Percentiles rank a stretch among this genome's conserved stretches.
These are phyloP conservation scores for Geum urbanum DNA, from an alignment of 306 rosid species.

Conservation along the genomic window DNA sequence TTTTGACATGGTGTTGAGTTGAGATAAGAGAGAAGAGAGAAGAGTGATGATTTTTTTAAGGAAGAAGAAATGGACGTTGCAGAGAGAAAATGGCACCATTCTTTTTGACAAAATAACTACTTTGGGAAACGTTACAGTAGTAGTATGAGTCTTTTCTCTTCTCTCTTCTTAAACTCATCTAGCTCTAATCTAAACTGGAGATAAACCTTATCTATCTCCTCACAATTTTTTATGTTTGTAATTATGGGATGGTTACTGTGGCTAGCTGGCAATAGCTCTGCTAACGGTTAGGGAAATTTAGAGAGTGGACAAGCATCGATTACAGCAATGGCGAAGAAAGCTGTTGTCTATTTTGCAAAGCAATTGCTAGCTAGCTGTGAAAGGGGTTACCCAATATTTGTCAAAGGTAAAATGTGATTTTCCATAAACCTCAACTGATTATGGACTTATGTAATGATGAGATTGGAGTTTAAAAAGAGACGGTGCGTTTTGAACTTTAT, in stretches of 20 bases:
- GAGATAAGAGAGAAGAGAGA: background rate
- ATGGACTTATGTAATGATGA: background rate
- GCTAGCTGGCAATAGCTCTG: background rate
- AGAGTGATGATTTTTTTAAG: background rate
- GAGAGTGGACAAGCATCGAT: background rate
- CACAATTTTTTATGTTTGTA: background rate
- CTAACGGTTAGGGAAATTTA: background rate
- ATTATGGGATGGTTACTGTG: constrained; percentile 9
- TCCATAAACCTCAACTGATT: constrained; percentile 3
- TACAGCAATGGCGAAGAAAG: background rate
- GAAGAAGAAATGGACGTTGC: constrained; percentile 9
- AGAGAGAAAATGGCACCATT: constrained; percentile 11
- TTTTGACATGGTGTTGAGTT: background rate
- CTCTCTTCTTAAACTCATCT: too few relatives aligned
- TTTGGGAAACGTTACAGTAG: constrained; percentile 15
- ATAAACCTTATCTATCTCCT: background rate
- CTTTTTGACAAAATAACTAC: constrained; percentile 8
- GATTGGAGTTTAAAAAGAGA: background rate
- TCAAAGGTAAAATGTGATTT: background rate
- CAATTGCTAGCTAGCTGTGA: too few relatives aligned
- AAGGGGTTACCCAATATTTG: background rate
- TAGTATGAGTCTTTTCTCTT: background rate
- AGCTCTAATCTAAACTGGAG: background rate
- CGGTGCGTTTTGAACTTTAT: too few relatives aligned
- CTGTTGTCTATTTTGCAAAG: background rate